Base-by-base conservation (phyloP, 1,284 basidiomycete species). In the Rhodotorula sp. region DNA sequence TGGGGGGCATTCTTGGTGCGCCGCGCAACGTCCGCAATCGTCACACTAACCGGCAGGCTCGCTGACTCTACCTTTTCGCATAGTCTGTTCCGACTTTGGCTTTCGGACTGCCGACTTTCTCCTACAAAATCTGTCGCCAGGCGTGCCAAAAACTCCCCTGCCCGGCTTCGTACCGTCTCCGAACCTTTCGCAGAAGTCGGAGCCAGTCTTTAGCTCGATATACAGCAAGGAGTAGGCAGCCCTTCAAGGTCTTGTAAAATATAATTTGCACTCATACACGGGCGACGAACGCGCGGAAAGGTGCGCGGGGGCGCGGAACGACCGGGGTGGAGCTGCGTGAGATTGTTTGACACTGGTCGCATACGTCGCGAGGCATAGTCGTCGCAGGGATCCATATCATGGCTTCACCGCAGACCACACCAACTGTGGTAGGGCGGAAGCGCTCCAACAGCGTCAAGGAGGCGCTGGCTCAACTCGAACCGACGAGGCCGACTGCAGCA, bases 1-100 rank as follows among this genome's bases (percentile, higher is more conserved):
- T 83, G 8, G 82, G 82, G 3, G 82, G 82, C 18, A 71, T 82
- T 12, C 79, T 82, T 54, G 77, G 60, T 61, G 24, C 30, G 60
- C 22, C 20, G 60, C 60, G 10, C 37, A 42, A 42, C 37, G 6
- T 44, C 15, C 30, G 20, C 49, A 6, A 22, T 44, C 26, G 22
- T 26, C 44, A 33, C 6, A 22, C 2, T 22, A 10, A 10, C 54
- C n/a, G 24, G 20, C 22, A 71, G 18, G 45, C 14, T 46, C 18
- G 6, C 26, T 15, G 42, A n/a, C 51, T 8, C 15, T 26, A n/a
- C 18, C n/a, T 59, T 42, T n/a, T 17, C 18, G 14, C 24, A 18
- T 45, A 61, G 60, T 78, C 10, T 74, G 72, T 45, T 72, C 72
- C 53, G 74, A 75, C 64, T 75, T 60, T 53, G 74, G 72, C 6